These are phyloP conservation scores for Sphagnurus paluster DNA, from an alignment of 1,284 basidiomycete species.

Conservation along the genomic window DNA sequence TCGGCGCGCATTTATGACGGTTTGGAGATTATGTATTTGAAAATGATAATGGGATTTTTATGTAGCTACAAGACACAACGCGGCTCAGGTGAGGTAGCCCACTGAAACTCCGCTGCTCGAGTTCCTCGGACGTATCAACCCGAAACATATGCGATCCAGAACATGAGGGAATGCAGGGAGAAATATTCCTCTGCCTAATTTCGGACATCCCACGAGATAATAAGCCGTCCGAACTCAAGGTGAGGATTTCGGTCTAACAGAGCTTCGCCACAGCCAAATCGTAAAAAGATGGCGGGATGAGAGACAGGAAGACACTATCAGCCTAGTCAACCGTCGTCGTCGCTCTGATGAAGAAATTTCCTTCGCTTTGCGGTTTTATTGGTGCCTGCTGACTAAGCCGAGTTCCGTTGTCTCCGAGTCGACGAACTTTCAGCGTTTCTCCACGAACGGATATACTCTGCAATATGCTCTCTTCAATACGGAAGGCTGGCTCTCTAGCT, in stretches of 20 bases:
- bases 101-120: constrained; percentile 9
- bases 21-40: constrained; percentile 10
- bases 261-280: constrained; percentile 42
- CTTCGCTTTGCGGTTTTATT: constrained; percentile 10
- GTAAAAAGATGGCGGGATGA: constrained; percentile 45
- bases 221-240: constrained; percentile 79
- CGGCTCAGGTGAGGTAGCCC: constrained; percentile 10
- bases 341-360: constrained; percentile 46
- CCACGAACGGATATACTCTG: constrained; percentile 5
- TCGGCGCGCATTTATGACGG: constrained; percentile 13
- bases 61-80: constrained; percentile 13
- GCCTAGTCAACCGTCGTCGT: constrained; percentile 69
- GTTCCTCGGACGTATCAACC: constrained; percentile 3
- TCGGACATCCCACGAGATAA: constrained; percentile 58
- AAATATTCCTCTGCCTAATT: constrained; percentile 79
- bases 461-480: constrained; percentile 62
- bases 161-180: constrained; percentile 1
- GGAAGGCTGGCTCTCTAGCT: constrained; percentile 60
- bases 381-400: constrained; percentile 38
- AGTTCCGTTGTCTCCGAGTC: constrained; percentile 15
- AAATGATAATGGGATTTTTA: constrained; percentile 7
- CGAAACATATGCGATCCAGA: not conserved
- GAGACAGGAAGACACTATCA: constrained; percentile 66
- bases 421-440: not conserved
- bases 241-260: constrained; percentile 67